Conservation (phyloP, 2,329 filamentous ascomycete species). For the Raffaelea ambrosiae region DNA sequence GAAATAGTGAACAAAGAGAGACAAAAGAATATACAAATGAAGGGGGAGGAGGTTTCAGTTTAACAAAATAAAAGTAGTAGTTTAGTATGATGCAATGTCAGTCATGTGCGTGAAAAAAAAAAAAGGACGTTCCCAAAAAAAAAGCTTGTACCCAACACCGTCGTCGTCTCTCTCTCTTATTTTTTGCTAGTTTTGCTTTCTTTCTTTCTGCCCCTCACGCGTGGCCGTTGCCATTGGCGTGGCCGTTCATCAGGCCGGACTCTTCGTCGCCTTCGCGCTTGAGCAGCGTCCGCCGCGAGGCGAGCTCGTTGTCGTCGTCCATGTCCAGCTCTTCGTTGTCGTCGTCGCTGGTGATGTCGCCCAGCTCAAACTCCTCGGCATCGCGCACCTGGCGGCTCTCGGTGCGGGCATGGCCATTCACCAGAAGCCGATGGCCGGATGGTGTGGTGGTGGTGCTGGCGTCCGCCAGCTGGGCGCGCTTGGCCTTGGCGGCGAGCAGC, state of each 20-base stretch:
- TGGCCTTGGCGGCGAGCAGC: conserved; percentile 8
- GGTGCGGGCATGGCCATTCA: conserved; percentile 26
- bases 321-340: conserved; percentile 90
- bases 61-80: too few species aligned
- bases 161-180: too few species aligned
- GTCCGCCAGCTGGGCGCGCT: background rate
- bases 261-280: conserved; percentile 22
- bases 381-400: conserved; percentile 59
- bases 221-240: conserved; percentile 15
- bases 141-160: too few species aligned
- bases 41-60: too few species aligned
- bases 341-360: conserved; percentile 82
- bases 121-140: too few species aligned
- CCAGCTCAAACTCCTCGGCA: conserved; percentile 88
- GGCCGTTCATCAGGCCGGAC: conserved; percentile 1
- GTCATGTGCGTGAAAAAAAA: too few species aligned
- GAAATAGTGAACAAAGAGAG: background rate
- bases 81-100: too few species aligned
- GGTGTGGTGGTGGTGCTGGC: background rate
- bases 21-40: background rate
- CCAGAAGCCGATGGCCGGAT: background rate
- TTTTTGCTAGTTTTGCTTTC: too few species aligned
- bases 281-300: conserved; percentile 26
- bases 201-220: background rate
- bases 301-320: conserved; percentile 62